Base-by-base conservation (phyloP, 768 basidiomycete species). In the Hemileccinum impolitum region DNA sequence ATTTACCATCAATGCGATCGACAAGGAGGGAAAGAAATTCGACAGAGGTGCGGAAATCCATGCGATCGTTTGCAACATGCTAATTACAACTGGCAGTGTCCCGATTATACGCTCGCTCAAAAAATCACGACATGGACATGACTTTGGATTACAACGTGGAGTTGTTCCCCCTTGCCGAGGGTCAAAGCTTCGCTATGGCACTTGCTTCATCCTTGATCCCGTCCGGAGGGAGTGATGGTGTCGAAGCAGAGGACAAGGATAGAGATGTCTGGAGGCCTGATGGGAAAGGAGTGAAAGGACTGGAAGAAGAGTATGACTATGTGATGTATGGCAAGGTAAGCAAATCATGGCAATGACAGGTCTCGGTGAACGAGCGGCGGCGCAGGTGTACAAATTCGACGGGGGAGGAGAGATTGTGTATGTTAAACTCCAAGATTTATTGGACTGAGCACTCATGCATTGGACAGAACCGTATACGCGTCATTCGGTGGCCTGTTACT, bases 231-330 rank as follows among this genome's bases (percentile, higher is more conserved):
- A 66, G 75, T 46, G 87, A 82, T 46, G 76, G 73, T 36, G 69
- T 70, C 2, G 82, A 82, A 36, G 64, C 68, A 23, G 80, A 82
- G 19, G 87, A 89, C 59, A 83, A 89, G 65, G 87, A 90, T 56
- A 72, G 84, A 47, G 78, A 88, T 62, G 79, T 86, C 15, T 93
- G 90, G 90, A 72, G 90, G 61, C 90, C 90, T 43, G 90, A 90
- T 62, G 85, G 85, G 32, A 93, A 85, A 69, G 90, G 80, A 13
- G 78, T 76, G 56, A 77, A 80, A 64, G 94, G 85, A 11, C 66
- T 99, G 23, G 95, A 97, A 55, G 88, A 93, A 50, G 94, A 98
- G 56, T 99, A 93, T 62, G 94, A 97, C 63, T 99, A 98, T 74
- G 95, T 99, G 56, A 97, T 97, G 94, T 94, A 91, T 66, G 95